A percentile compares a stretch with the other conserved stretches of the same genome.
Conservation (phyloP, 192 early-diverging fungal species). For the Gryganskiella cystojenkinii region DNA sequence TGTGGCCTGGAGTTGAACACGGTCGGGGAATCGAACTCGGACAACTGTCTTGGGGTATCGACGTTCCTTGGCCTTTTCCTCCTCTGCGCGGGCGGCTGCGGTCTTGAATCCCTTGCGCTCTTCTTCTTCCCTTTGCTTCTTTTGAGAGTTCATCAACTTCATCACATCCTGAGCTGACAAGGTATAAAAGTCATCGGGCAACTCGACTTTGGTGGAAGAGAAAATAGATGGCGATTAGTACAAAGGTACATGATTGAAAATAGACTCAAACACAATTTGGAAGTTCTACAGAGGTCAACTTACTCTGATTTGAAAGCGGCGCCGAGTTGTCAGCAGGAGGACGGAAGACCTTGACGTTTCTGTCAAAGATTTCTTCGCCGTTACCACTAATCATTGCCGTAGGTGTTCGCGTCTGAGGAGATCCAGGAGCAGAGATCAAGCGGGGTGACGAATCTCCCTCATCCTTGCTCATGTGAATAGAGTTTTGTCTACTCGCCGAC, state of each 20-base stretch:
- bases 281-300: slow-evolving; percentile 7
- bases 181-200: slow-evolving; percentile 92
- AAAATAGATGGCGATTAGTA: background rate
- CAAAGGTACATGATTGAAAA: no score
- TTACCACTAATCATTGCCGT: background rate
- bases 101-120: slow-evolving; percentile 85
- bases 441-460: slow-evolving; percentile 12
- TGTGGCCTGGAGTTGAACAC: slow-evolving; percentile 75
- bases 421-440: background rate
- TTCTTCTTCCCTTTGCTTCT: slow-evolving; percentile 58
- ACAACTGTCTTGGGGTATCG: slow-evolving; percentile 85
- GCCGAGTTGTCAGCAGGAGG: slow-evolving; percentile 56
- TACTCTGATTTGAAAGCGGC: slow-evolving; percentile 53
- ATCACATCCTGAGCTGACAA: slow-evolving; percentile 76
- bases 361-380: slow-evolving; percentile 31
- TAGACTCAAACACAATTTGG: no score
- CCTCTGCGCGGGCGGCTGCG: slow-evolving; percentile 76
- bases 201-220: slow-evolving; percentile 63
- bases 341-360: slow-evolving; percentile 63
- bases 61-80: slow-evolving; percentile 65
- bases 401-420: background rate
- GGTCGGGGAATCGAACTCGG: slow-evolving; percentile 88
- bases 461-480: slow-evolving; percentile 22
- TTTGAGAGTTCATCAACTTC: slow-evolving; percentile 69
- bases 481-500: slow-evolving; percentile 35